These are phyloP conservation scores for Ophiostoma pallidulum DNA, from an alignment of 2,329 filamentous ascomycete genomes.

Conservation along the genomic window DNA sequence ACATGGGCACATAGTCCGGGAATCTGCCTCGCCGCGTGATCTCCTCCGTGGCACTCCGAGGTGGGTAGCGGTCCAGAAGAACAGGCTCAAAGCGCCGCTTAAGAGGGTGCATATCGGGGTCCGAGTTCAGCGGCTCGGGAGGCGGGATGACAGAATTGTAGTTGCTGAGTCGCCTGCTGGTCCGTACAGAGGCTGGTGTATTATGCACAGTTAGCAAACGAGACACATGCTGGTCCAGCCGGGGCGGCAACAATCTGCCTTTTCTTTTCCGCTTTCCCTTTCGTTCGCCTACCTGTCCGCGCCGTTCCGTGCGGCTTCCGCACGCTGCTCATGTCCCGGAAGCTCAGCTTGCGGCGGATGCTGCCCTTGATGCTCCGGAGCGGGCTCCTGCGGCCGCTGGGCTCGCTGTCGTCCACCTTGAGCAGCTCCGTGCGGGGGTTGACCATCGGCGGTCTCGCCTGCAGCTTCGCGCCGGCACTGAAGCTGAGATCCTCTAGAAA, in stretches of 20 bases:
- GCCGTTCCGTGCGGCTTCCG: conserved; percentile 73
- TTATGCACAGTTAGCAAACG: conserved; percentile 16
- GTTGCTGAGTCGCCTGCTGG: conserved; percentile 81
- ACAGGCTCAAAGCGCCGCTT: conserved; percentile 92
- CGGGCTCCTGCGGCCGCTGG: conserved; percentile 44
- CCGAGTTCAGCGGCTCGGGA: conserved; percentile 80
- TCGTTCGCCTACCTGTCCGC: conserved; percentile 56
- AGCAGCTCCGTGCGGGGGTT: conserved; percentile 76
- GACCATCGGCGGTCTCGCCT: conserved; percentile 60
- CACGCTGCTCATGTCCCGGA: conserved; percentile 89
- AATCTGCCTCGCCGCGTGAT: conserved; percentile 72
- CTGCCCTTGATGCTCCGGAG: conserved; percentile 63
- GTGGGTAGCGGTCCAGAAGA: conserved; percentile 88
- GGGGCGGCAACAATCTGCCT: no score
- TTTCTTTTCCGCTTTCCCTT: not conserved
- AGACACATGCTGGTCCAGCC: not conserved
- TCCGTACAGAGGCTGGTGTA: conserved; percentile 52
- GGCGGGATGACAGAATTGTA: conserved; percentile 97
- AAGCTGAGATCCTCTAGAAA: conserved; percentile 91
- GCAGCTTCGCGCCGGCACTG: conserved; percentile 69
- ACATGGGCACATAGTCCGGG: conserved; percentile 98
- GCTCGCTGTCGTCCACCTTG: conserved; percentile 56
- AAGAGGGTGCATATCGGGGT: conserved; percentile 90
- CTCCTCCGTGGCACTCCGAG: conserved; percentile 73
- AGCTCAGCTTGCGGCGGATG: conserved; percentile 84